These are phyloP conservation scores for Hansenula lynferdii DNA, from an alignment of 1,139 yeast species.

Conservation along the genomic window DNA sequence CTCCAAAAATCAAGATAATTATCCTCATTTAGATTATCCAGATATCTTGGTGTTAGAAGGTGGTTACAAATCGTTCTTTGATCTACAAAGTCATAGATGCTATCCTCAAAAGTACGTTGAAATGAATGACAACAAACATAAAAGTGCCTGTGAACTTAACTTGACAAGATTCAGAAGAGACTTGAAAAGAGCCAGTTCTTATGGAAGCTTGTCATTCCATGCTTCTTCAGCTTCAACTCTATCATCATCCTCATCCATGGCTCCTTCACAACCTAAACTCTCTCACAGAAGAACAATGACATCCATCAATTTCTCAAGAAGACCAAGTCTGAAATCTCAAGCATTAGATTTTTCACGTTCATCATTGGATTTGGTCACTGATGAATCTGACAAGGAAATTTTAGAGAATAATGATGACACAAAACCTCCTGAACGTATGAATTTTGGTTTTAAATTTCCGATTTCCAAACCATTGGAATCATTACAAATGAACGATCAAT, in stretches of 20 bases:
- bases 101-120: conserved; percentile 76
- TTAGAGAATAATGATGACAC: conserved; percentile 8
- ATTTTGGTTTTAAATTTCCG: conserved; percentile 24
- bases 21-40: conserved; percentile 81
- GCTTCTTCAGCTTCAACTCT: conserved; percentile 2
- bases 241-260: conserved; percentile 5
- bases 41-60: conserved; percentile 87
- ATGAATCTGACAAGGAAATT: conserved; percentile 3
- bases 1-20: conserved; percentile 60
- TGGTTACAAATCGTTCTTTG: conserved; percentile 79
- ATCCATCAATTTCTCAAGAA: conserved; percentile 13
- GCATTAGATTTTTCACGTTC: conserved; percentile 15
- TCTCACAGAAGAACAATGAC: conserved; percentile 21
- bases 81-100: conserved; percentile 49
- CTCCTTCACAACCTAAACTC: background rate
- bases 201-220: conserved; percentile 20
- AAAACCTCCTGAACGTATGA: conserved; percentile 21
- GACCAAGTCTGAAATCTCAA: conserved; percentile 15
- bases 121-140: conserved; percentile 76
- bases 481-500: background rate
- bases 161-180: conserved; percentile 64
- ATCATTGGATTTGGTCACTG: conserved; percentile 4
- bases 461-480: conserved; percentile 1
- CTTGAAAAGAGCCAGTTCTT: conserved; percentile 38
- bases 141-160: conserved; percentile 64